Evolutionary conservation across 176 grass and related monocot species (phyloP), one percentile per base, ranked within the genome.

Genomic region (Oryza nivara): DNA sequence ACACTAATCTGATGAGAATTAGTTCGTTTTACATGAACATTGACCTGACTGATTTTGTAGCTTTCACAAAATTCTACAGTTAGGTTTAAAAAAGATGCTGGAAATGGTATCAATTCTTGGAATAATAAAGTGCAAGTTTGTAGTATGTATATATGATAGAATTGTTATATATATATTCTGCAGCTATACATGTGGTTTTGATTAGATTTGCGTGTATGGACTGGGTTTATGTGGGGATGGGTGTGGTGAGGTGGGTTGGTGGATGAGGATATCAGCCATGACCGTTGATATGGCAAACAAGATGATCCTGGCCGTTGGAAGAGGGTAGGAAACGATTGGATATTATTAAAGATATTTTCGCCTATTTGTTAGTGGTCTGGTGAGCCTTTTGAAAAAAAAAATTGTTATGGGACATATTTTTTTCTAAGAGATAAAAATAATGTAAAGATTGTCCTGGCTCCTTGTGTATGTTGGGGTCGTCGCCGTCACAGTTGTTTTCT

Each of bases 321-420:
- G 78, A 34, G 88, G 90, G 72, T 90, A 92, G 85, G 90, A 85
- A 88, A 94, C 73, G 87, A 92, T 68, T 92, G 78, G 80, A 75
- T 84, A 70, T 82, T 71, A 88, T 77, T 48, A n/a, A 47, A 40
- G 45, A 84, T 79, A 64, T 84, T 81, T 87, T 61, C 17, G 0
- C 4, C 56, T 11, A 1, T 69, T 71, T 71, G 65, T 40, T 38
- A 19, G 38, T 30, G 36, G 54, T 76, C 44, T n/a, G 56, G 11
- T 49, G 68, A 49, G 10, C 41, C 26, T 26, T 51, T 74, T 17
- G 41, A 7, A 49, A 32, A 19, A 19, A 32, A 52, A 19, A 14
- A 47, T 75, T 75, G 61, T 8, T 9, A 11, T 54, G 45, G 65
- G 83, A 0, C 67, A 14, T 19, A 48, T 60, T 44, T 17, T 40